phyloP scores from a whole-genome alignment of 2,329 filamentous ascomycete species.

The Microdochium nivale region DNA sequence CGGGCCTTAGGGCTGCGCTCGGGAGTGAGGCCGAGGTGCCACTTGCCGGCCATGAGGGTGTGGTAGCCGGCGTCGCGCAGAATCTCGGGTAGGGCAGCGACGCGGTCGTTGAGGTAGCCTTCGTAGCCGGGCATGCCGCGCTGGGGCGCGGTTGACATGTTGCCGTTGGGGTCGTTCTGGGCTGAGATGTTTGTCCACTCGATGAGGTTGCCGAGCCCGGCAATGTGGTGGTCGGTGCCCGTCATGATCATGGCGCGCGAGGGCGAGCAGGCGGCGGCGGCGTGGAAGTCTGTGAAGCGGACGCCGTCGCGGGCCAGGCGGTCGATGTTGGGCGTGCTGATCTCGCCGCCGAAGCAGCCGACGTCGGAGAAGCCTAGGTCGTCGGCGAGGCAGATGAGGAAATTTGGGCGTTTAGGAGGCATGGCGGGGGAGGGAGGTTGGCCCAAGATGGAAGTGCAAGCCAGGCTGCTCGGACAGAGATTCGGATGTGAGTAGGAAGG shows the following conservation, averaged over 20 bases:
- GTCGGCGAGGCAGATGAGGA: slow-evolving; percentile 50
- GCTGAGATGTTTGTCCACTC: slow-evolving; percentile 35
- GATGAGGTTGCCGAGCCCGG: slow-evolving; percentile 48
- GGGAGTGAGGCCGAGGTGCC: slow-evolving; percentile 51
- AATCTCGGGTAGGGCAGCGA: slow-evolving; percentile 49
- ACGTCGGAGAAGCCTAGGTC: slow-evolving; percentile 54
- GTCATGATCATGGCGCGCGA: slow-evolving; percentile 60
- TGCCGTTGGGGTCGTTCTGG: slow-evolving; percentile 21
- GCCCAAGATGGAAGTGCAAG: neutral
- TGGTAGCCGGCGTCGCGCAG: slow-evolving; percentile 50
- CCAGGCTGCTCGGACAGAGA: neutral
- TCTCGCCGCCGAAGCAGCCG: slow-evolving; percentile 50
- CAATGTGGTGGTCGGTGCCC: slow-evolving; percentile 53
- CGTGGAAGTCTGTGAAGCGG: slow-evolving; percentile 57
- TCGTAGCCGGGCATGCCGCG: slow-evolving; percentile 53
- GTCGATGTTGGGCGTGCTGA: slow-evolving; percentile 51
- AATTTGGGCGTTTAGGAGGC: slow-evolving; percentile 39
- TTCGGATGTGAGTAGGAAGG: too few relatives aligned
- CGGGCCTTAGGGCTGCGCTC: slow-evolving; percentile 45
- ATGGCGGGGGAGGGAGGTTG: slow-evolving; percentile 8
- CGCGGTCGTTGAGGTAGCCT: slow-evolving; percentile 52
- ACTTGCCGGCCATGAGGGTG: slow-evolving; percentile 54
- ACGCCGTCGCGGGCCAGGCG: slow-evolving; percentile 40
- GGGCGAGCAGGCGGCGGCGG: slow-evolving; percentile 56
- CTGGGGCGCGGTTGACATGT: slow-evolving; percentile 28